Evolutionary conservation across 1,284 basidiomycete genomes (phyloP), one percentile per base, ranked within the genome.

Genomic region (Jaminaea rosea): DNA sequence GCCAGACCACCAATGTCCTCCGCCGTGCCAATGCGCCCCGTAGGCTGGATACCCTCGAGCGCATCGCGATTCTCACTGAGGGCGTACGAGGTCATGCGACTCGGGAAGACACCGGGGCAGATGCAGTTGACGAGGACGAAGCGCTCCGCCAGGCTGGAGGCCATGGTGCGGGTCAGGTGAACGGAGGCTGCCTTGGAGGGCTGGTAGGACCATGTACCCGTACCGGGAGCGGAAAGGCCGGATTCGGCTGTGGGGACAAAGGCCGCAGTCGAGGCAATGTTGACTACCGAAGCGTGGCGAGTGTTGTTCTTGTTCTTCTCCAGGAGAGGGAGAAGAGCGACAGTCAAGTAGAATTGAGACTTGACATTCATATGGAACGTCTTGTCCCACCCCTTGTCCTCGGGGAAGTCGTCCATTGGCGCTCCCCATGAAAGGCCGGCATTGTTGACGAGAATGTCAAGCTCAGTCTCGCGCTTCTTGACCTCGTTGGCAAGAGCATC

Each of bases 81-180:
- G 3, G 83, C 86, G 50, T 79, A 88, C 0, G 84, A 81, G 0
- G 88, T 91, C 88, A 92, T 91, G 74, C 84, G 86, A 49, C 84
- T 86, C 0, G 86, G 86, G 77, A 88, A 55, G 15, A 88, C 78
- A 8, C 74, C 86, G 3, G 87, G 87, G 49, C 81, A 78, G 50
- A 91, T 88, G 9, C 87, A 86, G 65, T 92, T 92, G n/a, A 89
- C 87, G 42, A 67, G 52, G 34, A 69, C 50, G 49, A 56, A 63
- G 23, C 76, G 76, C 11, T 78, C 77, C 2, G 78, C 81, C 7
- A 91, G 79, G 47, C 85, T 85, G 37, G 82, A 76, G 1, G 88
- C 85, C 26, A 91, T 78, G 47, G 80, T 78, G 26, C 82, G 81
- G 1, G 88, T 88, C 29, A 92, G 81, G 63, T 90, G 87, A 74